Percentiles rank a stretch among this genome's conserved stretches.
Evolutionary conservation across 495 filamentous ascomycete genomes (phyloP).

Genomic region (Saxispiralis lemnorum): DNA sequence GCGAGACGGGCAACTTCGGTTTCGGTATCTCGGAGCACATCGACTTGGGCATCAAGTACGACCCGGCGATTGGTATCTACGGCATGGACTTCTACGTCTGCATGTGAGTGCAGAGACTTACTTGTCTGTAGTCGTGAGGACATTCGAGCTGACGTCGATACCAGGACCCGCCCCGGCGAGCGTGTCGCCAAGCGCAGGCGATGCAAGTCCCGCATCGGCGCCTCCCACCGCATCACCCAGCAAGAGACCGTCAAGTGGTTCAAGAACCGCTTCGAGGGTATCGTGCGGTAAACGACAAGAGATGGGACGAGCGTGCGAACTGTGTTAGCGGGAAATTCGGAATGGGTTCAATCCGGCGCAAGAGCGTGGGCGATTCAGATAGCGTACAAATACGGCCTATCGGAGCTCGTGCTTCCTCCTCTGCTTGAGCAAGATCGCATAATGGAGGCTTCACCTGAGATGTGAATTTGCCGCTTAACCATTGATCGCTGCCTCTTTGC

Average conservation of each 20-base stretch:
- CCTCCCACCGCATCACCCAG: conserved; percentile 79
- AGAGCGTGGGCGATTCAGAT: conserved; percentile 11
- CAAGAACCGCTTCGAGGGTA: conserved; percentile 98
- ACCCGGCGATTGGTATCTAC: conserved; percentile 98
- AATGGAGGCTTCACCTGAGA: conserved; percentile 16
- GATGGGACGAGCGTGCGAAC: not conserved
- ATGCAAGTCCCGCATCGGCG: conserved; percentile 67
- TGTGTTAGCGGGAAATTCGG: not conserved
- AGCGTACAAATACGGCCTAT: conserved; percentile 13
- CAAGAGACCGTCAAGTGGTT: conserved; percentile 96
- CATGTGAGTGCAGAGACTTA: conserved; percentile 47
- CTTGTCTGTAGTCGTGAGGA: conserved; percentile 1
- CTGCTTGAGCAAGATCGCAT: conserved; percentile 17
- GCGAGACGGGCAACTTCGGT: conserved; percentile 97
- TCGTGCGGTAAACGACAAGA: conserved; percentile 57
- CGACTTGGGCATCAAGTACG: conserved; percentile 99
- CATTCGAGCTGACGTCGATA: not conserved
- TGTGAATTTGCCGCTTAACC: conserved; percentile 14
- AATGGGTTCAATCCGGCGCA: conserved; percentile 1
- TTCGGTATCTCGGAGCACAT: conserved; percentile 99
- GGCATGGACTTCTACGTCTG: conserved; percentile 99
- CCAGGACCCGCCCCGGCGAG: conserved; percentile 84
- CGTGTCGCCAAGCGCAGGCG: conserved; percentile 90
- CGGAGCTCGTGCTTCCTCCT: conserved; percentile 7
- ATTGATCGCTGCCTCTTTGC: conserved; percentile 17